Evolutionary conservation across 2,329 filamentous ascomycete genomes (phyloP).

Genomic region (Ceratocystis diversiconidia): DNA sequence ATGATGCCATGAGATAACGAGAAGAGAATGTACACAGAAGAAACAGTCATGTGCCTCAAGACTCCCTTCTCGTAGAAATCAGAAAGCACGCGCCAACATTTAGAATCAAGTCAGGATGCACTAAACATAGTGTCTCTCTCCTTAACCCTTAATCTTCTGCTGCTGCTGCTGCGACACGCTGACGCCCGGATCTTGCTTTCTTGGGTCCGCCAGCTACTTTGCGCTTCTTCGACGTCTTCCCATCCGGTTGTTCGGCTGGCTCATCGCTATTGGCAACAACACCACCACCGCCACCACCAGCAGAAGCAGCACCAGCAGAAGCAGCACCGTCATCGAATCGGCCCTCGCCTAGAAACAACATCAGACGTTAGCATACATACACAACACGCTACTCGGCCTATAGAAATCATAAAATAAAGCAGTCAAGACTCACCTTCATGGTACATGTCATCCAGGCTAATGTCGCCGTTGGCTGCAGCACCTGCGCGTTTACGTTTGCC

Average conservation of each 20-base stretch:
- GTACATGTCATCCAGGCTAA: slow-evolving; percentile 91
- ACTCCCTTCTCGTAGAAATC: no score
- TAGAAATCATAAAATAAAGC: not conserved
- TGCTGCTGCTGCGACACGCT: slow-evolving; percentile 43
- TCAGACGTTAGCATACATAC: slow-evolving; percentile 21
- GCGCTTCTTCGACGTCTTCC: slow-evolving; percentile 40
- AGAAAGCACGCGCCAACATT: no score
- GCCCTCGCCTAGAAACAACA: slow-evolving; percentile 57
- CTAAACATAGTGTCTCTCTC: not conserved
- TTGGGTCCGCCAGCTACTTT: slow-evolving; percentile 34
- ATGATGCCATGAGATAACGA: no score
- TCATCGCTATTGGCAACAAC: slow-evolving; percentile 55
- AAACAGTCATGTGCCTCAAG: no score
- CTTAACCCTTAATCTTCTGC: slow-evolving; percentile 40
- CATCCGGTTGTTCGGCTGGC: slow-evolving; percentile 46
- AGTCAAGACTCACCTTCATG: slow-evolving; percentile 67
- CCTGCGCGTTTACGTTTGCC: slow-evolving; percentile 40
- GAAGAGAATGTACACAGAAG: no score
- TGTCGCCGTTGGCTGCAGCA: slow-evolving; percentile 24
- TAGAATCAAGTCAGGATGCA: not conserved
- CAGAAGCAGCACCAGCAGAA: slow-evolving; percentile 56
- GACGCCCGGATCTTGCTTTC: slow-evolving; percentile 53
- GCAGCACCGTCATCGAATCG: slow-evolving; percentile 85
- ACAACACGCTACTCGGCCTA: not conserved
- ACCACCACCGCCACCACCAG: slow-evolving; percentile 48